phyloP scores from a whole-genome alignment of 106 monocot genomes.

The Ottelia alismoides region DNA sequence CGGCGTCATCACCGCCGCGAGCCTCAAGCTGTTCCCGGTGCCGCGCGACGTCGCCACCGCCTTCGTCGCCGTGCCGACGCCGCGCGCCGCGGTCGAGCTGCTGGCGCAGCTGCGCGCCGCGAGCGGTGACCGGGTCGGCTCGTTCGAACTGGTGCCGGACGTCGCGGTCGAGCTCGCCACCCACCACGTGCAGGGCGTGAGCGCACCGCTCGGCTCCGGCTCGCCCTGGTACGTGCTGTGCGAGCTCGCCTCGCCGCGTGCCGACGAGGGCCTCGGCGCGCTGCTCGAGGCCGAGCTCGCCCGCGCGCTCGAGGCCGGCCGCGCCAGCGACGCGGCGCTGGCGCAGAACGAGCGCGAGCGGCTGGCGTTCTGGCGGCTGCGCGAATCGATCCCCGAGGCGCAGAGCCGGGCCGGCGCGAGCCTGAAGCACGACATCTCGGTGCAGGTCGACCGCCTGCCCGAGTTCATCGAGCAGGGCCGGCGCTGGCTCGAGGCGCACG shows the following conservation, averaged over 20 bases:
- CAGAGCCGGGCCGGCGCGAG: too few relatives aligned
- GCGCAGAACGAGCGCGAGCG: background rate
- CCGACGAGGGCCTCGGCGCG: background rate
- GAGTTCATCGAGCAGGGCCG: background rate
- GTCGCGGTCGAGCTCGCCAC: background rate
- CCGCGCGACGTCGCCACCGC: background rate
- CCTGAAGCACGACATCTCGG: background rate
- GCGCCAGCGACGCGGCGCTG: background rate
- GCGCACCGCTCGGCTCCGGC: background rate
- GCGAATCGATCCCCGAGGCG: background rate
- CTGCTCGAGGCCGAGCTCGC: too few relatives aligned
- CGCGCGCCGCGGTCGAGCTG: background rate
- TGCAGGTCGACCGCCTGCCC: background rate
- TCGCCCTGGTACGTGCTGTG: background rate
- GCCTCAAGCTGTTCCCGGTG: background rate
- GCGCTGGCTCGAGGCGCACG: background rate
- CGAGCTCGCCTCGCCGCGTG: background rate
- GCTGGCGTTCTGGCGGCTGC: background rate
- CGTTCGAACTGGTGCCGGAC: background rate
- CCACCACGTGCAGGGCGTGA: background rate
- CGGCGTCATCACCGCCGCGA: background rate
- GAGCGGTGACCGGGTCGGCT: background rate
- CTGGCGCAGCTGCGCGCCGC: background rate
- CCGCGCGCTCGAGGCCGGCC: background rate
- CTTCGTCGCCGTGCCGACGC: background rate